These are phyloP conservation scores for Botrytis aclada DNA, from an alignment of 2,329 filamentous ascomycete genomes.

Conservation along the genomic window DNA sequence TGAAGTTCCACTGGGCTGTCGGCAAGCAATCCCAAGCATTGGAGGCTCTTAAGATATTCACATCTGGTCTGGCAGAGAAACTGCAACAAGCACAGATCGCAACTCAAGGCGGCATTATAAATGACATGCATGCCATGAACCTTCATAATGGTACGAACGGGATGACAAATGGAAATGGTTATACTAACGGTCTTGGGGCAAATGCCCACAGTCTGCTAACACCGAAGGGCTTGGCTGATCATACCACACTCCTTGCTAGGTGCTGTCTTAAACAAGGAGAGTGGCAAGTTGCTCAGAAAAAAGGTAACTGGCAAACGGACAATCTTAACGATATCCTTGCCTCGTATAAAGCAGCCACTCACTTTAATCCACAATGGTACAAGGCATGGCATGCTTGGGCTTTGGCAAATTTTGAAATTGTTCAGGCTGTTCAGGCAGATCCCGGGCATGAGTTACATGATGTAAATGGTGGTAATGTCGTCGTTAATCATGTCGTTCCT, in stretches of 20 bases:
- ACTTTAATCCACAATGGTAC: conserved; percentile 93
- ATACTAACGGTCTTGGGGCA: conserved; percentile 42
- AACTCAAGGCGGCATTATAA: conserved; percentile 33
- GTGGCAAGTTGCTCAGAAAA: conserved; percentile 85
- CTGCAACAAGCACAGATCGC: conserved; percentile 34
- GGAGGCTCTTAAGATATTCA: conserved; percentile 58
- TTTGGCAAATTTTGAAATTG: conserved; percentile 95
- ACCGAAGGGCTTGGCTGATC: conserved; percentile 52
- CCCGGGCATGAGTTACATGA: conserved; percentile 32
- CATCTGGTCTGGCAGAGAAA: conserved; percentile 52
- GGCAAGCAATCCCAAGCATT: conserved; percentile 64
- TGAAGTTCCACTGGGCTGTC: conserved; percentile 95
- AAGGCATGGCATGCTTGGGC: conserved; percentile 99
- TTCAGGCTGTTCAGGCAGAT: conserved; percentile 63
- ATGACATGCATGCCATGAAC: conserved; percentile 33
- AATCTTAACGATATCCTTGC: conserved; percentile 83
- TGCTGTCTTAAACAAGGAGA: conserved; percentile 96
- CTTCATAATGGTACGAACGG: conserved; percentile 40
- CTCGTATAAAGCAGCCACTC: conserved; percentile 89
- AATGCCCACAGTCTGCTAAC: conserved; percentile 25
- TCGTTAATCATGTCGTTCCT: conserved; percentile 87
- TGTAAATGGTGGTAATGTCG: conserved; percentile 60
- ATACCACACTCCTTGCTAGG: conserved; percentile 77
- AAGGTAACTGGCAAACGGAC: conserved; percentile 83
- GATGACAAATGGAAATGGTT: conserved; percentile 45